Base-by-base conservation (phyloP, 2,329 filamentous ascomycete species). In the Botrytis cinerea region DNA sequence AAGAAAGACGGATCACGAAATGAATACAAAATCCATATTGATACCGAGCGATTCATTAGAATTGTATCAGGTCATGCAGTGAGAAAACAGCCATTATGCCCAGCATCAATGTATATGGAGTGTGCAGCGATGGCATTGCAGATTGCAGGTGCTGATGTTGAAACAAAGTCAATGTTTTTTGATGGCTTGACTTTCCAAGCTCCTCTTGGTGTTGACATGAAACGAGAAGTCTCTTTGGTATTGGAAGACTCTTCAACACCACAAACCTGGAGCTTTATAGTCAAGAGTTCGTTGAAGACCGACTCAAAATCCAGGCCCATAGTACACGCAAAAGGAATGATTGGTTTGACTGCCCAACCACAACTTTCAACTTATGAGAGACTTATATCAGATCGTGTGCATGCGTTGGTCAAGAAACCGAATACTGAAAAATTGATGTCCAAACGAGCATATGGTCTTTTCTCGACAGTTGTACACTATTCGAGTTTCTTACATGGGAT, bases 41-140 rank as follows among this genome's bases (percentile, higher is more conserved):
- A 46, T 46, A 46, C 45, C n/a, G 40, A 63, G 4, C n/a, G 57
- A 40, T 71, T 40, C 45, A n/a, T 12, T 7, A n/a, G 10, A 46
- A 48, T 71, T n/a, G 59, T 63, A 16, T 45, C 57, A 5, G 69
- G 69, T 28, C 69, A 71, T 54, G 57, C 43, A 35, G 69, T 61
- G 2, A 35, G 57, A n/a, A 43, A 22, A 28, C 45, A 45, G 18
- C 40, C 54, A 48, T 40, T 71, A 40, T 71, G 69, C 20, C 69
- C 69, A 9, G 69, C 69, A 32, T 72, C 70, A 12, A 43, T 67
- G 40, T 72, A 72, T 32, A 51, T 72, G 62, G 70, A 72, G 28
- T 72, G 48, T 22, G 70, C 46, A 57, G 70, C 46, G 40, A 59
- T 66, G 62, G 61, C 70, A 28, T 12, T 64, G 2, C 35, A 66